Percentiles rank a stretch among this genome's conserved stretches.
Evolutionary conservation across 192 early-diverging fungal genomes (phyloP).

Genomic region (Phlyctochytrium planicorne): DNA sequence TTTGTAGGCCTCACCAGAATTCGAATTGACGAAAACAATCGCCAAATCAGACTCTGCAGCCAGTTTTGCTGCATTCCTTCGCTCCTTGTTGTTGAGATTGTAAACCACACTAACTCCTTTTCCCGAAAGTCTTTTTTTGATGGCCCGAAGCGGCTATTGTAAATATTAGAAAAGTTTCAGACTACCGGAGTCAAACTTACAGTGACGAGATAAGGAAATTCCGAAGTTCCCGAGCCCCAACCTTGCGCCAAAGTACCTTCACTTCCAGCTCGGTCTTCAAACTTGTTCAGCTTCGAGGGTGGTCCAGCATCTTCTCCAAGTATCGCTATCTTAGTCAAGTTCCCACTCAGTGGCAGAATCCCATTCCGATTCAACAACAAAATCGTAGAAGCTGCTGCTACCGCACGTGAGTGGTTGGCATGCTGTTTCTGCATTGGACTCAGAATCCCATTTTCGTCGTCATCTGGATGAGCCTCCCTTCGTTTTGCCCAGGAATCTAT

Average conservation of each 20-base stretch:
- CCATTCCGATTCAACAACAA: conserved; percentile 37
- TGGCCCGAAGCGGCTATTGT: neutral
- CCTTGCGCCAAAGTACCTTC: conserved; percentile 40
- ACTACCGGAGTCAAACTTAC: too few relatives aligned
- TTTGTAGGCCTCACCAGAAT: conserved; percentile 29
- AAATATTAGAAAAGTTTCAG: too few relatives aligned
- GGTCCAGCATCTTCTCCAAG: conserved; percentile 46
- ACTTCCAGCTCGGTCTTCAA: conserved; percentile 16
- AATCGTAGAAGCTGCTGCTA: conserved; percentile 40
- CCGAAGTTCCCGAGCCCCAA: conserved; percentile 42
- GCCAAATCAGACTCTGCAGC: conserved; percentile 33
- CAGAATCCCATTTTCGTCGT: neutral
- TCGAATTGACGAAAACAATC: conserved; percentile 39
- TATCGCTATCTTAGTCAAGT: conserved; percentile 26
- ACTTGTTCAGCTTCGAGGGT: conserved; percentile 22
- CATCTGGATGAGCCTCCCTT: neutral
- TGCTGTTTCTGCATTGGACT: conserved; percentile 27
- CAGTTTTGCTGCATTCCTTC: neutral
- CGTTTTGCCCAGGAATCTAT: neutral
- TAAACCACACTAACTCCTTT: neutral
- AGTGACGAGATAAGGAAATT: conserved; percentile 45
- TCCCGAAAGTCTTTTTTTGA: neutral
- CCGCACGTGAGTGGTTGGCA: conserved; percentile 19
- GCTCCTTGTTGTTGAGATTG: conserved; percentile 23
- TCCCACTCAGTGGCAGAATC: conserved; percentile 33